A percentile compares a stretch with the other conserved stretches of the same genome.
Conservation (phyloP, 768 basidiomycete species). For the Plicaturopsis crispa region DNA sequence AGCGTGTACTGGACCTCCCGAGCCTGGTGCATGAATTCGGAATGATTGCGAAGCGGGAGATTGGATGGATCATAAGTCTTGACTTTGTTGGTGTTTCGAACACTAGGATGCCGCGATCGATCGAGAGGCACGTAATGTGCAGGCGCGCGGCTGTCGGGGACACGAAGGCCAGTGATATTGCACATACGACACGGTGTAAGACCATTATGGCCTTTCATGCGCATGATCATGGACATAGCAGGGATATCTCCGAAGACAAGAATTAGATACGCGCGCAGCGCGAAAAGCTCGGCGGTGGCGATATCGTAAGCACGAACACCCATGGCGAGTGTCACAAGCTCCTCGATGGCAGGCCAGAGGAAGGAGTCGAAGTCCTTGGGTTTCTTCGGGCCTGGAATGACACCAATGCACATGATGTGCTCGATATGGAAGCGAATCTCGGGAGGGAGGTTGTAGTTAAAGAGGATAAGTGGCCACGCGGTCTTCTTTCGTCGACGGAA, state of each 20-base stretch:
- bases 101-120: slow-evolving; percentile 12
- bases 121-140: slow-evolving; percentile 23
- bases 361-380: slow-evolving; percentile 33
- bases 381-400: slow-evolving; percentile 39
- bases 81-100: slow-evolving; percentile 1
- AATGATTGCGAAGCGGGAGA: slow-evolving; percentile 27
- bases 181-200: slow-evolving; percentile 26
- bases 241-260: slow-evolving; percentile 26
- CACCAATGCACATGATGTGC: slow-evolving; percentile 28
- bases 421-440: slow-evolving; percentile 25
- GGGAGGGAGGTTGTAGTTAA: slow-evolving; percentile 36
- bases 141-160: slow-evolving; percentile 3
- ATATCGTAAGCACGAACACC: slow-evolving; percentile 31
- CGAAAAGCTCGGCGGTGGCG: slow-evolving; percentile 13
- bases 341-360: slow-evolving; percentile 25
- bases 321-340: slow-evolving; percentile 23
- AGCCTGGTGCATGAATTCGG: slow-evolving; percentile 17
- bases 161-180: slow-evolving; percentile 20
- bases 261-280: slow-evolving; percentile 21
- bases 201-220: slow-evolving; percentile 37
- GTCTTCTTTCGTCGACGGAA: slow-evolving; percentile 25
- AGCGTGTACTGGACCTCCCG: slow-evolving; percentile 15
- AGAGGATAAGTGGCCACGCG: slow-evolving; percentile 32
- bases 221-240: slow-evolving; percentile 18
- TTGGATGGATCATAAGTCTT: slow-evolving; percentile 17